phyloP scores from a whole-genome alignment of 345 rosid genomes.

The Euphorbia lathyris region DNA sequence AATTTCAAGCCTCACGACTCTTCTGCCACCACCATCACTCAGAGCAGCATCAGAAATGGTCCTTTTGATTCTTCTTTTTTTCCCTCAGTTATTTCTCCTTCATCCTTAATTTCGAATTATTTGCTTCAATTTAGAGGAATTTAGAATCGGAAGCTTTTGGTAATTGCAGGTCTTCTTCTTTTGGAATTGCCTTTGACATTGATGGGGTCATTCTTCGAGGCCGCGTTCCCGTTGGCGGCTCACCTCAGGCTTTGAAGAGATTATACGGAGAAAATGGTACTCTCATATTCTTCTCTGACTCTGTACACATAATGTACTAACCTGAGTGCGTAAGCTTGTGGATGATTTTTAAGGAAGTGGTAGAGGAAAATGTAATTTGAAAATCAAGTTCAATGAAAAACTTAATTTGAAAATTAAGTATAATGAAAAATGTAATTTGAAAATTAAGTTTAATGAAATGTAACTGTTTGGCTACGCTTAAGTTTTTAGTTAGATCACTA shows the following conservation, averaged over 20 bases:
- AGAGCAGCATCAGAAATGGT: background rate
- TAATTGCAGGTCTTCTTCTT: conserved; percentile 19
- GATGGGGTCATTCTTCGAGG: conserved; percentile 53
- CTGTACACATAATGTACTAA: background rate
- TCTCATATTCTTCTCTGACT: background rate
- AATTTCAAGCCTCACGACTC: conserved; percentile 2
- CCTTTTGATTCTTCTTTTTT: background rate
- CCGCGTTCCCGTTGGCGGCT: conserved; percentile 41
- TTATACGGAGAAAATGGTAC: conserved; percentile 34
- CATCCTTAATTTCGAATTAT: background rate
- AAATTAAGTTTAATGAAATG: background rate
- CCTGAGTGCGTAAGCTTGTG: background rate
- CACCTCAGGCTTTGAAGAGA: conserved; percentile 39
- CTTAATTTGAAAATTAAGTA: no score
- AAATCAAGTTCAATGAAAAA: background rate
- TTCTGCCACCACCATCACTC: conserved; percentile 7
- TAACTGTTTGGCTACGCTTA: background rate
- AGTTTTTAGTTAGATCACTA: background rate
- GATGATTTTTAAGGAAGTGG: background rate
- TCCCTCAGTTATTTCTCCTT: background rate
- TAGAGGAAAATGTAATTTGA: background rate
- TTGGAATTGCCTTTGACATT: conserved; percentile 49
- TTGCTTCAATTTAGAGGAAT: background rate
- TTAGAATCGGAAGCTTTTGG: background rate
- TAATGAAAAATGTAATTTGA: background rate